Percentiles rank a stretch among this genome's conserved stretches.
Conservation (phyloP, 148 eudicot genomes). For the Rhododendron vialii region DNA sequence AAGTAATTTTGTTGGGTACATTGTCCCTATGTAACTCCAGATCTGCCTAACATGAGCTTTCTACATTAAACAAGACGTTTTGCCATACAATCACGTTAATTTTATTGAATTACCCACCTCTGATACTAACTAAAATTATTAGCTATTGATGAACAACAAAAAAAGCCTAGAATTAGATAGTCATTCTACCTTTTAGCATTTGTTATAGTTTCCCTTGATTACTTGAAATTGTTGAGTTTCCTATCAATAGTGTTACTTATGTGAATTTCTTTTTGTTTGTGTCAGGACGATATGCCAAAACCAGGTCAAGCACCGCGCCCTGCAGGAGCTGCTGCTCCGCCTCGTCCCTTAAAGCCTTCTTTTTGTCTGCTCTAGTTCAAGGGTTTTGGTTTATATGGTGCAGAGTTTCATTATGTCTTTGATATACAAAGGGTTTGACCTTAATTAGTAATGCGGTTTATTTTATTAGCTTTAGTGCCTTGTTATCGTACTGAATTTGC, state of each 20-base stretch:
- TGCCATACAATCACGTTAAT: neutral
- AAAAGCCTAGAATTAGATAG: neutral
- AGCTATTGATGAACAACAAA: neutral
- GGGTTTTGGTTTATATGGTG: neutral
- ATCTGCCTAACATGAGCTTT: neutral
- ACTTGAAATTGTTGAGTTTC: neutral
- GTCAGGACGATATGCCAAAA: slow-evolving; percentile 20
- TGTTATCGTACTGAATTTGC: neutral
- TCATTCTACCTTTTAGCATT: neutral
- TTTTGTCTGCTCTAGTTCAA: neutral
- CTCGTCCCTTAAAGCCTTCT: slow-evolving; percentile 19
- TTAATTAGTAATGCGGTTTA: neutral
- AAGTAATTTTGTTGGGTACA: neutral
- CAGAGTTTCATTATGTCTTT: neutral
- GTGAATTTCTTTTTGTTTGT: neutral
- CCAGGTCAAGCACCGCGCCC: slow-evolving; percentile 21
- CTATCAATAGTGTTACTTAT: neutral
- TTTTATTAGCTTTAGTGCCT: neutral
- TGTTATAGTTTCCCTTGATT: neutral
- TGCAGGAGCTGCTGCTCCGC: slow-evolving; percentile 11
- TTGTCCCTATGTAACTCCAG: neutral
- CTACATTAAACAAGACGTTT: neutral
- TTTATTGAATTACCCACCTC: neutral
- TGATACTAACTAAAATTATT: neutral
- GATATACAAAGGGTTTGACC: slow-evolving; percentile 2